Evolutionary conservation across 805 yeast genomes (phyloP).

Genomic region (Tetrapisispora iriomotensis): DNA sequence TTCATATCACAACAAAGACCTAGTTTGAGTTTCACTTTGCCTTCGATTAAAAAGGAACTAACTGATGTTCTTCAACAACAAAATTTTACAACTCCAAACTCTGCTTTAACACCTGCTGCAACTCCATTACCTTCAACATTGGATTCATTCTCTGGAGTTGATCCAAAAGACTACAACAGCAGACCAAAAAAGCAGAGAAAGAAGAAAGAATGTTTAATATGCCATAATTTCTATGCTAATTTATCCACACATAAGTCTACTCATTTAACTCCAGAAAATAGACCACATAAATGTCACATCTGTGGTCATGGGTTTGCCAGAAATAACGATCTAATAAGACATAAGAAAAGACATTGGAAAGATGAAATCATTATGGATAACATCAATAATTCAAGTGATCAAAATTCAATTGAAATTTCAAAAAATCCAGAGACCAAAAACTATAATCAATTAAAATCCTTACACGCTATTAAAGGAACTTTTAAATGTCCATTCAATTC

Average conservation of each 20-base stretch:
- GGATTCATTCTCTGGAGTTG: too few species aligned
- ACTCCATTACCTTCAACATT: not conserved
- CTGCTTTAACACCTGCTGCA: not conserved
- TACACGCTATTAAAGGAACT: conserved; percentile 31
- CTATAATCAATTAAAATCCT: conserved; percentile 19
- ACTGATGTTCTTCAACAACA: not conserved
- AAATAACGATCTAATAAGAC: conserved; percentile 78
- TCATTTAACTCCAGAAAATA: conserved; percentile 56
- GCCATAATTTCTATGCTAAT: conserved; percentile 61
- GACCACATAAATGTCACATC: conserved; percentile 70
- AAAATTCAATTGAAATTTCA: too few species aligned
- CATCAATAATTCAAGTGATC: too few species aligned
- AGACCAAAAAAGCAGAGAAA: conserved; percentile 42
- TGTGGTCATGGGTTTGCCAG: conserved; percentile 83
- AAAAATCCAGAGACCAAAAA: conserved; percentile 3
- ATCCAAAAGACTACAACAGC: too few species aligned
- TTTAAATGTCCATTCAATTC: conserved; percentile 67
- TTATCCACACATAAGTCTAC: conserved; percentile 77
- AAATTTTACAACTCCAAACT: not conserved
- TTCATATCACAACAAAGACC: not conserved
- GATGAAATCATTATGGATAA: conserved; percentile 30
- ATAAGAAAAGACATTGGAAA: conserved; percentile 76
- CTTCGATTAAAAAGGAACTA: not conserved
- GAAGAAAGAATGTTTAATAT: conserved; percentile 64
- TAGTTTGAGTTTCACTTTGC: not conserved